Evolutionary conservation across 2,329 filamentous ascomycete genomes (phyloP).

Genomic region (Neopestalotiopsis sp.): DNA sequence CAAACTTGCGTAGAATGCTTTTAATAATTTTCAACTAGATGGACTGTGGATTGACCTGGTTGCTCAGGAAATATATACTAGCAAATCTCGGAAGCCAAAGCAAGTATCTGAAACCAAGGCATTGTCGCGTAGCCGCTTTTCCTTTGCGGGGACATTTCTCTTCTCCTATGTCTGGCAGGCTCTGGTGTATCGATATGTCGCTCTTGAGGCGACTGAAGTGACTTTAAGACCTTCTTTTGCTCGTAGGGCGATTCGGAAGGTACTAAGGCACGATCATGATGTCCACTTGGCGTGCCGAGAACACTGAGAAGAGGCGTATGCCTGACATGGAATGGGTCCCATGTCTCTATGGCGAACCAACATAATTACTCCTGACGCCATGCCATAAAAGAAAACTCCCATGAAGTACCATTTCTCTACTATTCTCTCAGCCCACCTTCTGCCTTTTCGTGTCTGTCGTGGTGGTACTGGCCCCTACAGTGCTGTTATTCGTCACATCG

Average conservation of each 20-base stretch:
- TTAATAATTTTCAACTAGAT: background rate
- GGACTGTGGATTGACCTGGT: background rate
- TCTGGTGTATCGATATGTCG: conserved; percentile 29
- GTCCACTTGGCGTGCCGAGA: conserved; percentile 68
- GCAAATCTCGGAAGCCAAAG: background rate
- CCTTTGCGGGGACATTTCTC: conserved; percentile 42
- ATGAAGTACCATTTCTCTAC: too few relatives aligned
- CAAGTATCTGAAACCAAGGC: background rate
- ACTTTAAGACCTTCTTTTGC: conserved; percentile 47
- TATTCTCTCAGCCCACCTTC: conserved; percentile 42
- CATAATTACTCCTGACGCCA: conserved; percentile 7
- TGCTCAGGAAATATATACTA: background rate
- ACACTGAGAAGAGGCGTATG: conserved; percentile 60
- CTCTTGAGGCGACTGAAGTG: conserved; percentile 25
- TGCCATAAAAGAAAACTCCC: conserved; percentile 8
- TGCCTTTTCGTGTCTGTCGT: conserved; percentile 57
- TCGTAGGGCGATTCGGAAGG: conserved; percentile 71
- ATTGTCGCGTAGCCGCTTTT: conserved; percentile 51
- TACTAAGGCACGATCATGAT: conserved; percentile 64
- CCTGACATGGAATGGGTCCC: background rate
- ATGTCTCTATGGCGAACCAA: background rate
- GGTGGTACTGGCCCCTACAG: conserved; percentile 27
- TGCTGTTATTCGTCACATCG: conserved; percentile 54
- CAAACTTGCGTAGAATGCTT: too few relatives aligned
- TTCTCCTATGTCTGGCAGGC: conserved; percentile 47